Percentiles rank a stretch among this genome's conserved stretches.
Evolutionary conservation across 805 yeast species (phyloP).

Genomic region (Kodamaea laetipori): DNA sequence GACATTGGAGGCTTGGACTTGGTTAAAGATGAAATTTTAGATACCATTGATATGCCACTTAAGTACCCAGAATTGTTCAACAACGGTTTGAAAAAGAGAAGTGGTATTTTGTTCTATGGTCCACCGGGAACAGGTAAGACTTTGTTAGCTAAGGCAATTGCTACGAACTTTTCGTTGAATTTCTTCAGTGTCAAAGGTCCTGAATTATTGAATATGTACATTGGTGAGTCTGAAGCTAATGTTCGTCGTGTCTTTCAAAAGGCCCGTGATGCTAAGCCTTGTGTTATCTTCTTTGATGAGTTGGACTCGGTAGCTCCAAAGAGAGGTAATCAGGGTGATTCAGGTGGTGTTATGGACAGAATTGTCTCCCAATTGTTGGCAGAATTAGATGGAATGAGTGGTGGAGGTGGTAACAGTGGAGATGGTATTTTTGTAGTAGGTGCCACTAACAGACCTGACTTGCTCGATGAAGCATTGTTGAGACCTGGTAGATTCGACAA

Average conservation of each 20-base stretch:
- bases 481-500: constrained; percentile 96
- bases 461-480: constrained; percentile 88
- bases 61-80: constrained; percentile 88
- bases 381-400: constrained; percentile 95
- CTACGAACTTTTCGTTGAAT: constrained; percentile 90
- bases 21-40: constrained; percentile 90
- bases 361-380: constrained; percentile 94
- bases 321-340: constrained; percentile 97
- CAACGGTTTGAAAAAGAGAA: constrained; percentile 87
- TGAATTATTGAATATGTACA: constrained; percentile 93
- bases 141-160: constrained; percentile 92
- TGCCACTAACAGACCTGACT: constrained; percentile 97
- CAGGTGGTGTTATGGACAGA: constrained; percentile 99
- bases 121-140: constrained; percentile 99
- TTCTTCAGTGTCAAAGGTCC: constrained; percentile 98
- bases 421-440: constrained; percentile 97
- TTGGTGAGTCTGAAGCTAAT: constrained; percentile 98
- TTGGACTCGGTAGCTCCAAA: constrained; percentile 98
- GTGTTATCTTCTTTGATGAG: constrained; percentile 97
- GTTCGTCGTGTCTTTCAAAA: constrained; percentile 91
- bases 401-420: constrained; percentile 50
- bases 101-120: constrained; percentile 93
- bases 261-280: constrained; percentile 96
- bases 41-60: constrained; percentile 94
- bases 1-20: constrained; percentile 94